Evolutionary conservation across 2,329 filamentous ascomycete genomes (phyloP).

Genomic region (Fonsecaea nubica): DNA sequence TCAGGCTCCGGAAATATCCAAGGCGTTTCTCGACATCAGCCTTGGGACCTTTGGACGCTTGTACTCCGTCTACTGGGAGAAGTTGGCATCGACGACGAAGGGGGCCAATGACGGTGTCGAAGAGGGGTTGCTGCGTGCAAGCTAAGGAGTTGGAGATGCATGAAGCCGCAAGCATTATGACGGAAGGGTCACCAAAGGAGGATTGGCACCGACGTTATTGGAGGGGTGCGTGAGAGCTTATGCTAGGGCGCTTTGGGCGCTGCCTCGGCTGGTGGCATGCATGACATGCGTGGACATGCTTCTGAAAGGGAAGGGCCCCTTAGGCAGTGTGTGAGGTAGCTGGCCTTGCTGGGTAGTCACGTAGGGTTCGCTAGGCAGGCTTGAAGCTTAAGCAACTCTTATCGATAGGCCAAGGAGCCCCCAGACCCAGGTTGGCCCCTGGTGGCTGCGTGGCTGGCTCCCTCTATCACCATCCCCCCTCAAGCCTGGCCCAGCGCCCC

Average conservation of each 20-base stretch:
- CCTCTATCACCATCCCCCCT: background rate
- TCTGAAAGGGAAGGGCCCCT: background rate
- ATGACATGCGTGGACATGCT: background rate
- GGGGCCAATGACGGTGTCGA: conserved; percentile 27
- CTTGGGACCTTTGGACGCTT: conserved; percentile 14
- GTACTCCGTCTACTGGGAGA: background rate
- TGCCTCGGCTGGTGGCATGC: conserved; percentile 2
- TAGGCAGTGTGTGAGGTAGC: background rate
- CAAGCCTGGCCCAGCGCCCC: background rate
- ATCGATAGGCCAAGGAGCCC: background rate
- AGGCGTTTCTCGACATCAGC: conserved; percentile 21
- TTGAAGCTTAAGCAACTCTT: conserved; percentile 1
- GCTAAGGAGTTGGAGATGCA: conserved; percentile 4
- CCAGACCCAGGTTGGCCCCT: background rate
- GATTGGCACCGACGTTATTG: background rate
- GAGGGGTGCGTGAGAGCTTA: background rate
- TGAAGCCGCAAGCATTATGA: conserved; percentile 22
- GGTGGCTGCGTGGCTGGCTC: too few species aligned
- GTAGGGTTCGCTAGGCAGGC: background rate
- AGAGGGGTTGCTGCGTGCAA: conserved; percentile 2
- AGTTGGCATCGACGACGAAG: conserved; percentile 2
- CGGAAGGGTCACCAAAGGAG: conserved; percentile 1
- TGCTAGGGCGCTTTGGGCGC: background rate
- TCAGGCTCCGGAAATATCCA: conserved; percentile 18
- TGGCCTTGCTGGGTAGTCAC: background rate